Evolutionary conservation across 139 green algal species (phyloP).

Genomic region (Marvania coccoides): DNA sequence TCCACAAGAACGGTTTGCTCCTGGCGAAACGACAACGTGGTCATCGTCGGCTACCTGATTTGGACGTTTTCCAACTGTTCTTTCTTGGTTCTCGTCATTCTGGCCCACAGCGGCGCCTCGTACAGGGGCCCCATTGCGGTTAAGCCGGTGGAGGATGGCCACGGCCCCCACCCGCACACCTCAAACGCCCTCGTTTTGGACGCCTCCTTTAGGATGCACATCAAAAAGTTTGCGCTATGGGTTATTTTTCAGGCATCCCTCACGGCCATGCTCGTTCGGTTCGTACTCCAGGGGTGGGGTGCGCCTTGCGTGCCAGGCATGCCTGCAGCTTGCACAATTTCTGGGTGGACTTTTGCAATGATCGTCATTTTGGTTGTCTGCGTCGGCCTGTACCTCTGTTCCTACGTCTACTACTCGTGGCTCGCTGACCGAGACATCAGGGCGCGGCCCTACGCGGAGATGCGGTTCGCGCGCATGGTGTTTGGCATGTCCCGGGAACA

Average conservation of each 20-base stretch:
- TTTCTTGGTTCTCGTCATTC: slow-evolving; percentile 4
- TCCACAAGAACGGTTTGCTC: not conserved
- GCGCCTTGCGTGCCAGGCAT: too few relatives aligned
- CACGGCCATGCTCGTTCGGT: not conserved
- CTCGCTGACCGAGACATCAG: not conserved
- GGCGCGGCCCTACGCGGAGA: slow-evolving; percentile 1
- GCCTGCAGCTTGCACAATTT: too few relatives aligned
- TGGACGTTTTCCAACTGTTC: slow-evolving; percentile 1
- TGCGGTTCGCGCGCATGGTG: slow-evolving; percentile 1
- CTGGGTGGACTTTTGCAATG: not conserved
- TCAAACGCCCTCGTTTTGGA: not conserved
- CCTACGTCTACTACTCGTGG: not conserved
- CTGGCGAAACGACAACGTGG: not conserved
- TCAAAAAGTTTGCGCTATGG: not conserved
- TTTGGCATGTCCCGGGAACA: not conserved
- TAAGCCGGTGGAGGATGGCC: not conserved
- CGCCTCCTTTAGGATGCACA: slow-evolving; percentile 2
- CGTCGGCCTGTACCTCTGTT: not conserved
- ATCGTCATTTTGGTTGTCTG: slow-evolving; percentile 1
- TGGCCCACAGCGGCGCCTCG: not conserved
- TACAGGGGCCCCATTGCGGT: not conserved
- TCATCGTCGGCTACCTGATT: not conserved
- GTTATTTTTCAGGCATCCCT: not conserved
- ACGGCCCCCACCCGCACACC: not conserved
- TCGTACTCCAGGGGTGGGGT: too few relatives aligned